Conservation (phyloP, 2,329 filamentous ascomycete genomes). For the Diaporthe amygdali region DNA sequence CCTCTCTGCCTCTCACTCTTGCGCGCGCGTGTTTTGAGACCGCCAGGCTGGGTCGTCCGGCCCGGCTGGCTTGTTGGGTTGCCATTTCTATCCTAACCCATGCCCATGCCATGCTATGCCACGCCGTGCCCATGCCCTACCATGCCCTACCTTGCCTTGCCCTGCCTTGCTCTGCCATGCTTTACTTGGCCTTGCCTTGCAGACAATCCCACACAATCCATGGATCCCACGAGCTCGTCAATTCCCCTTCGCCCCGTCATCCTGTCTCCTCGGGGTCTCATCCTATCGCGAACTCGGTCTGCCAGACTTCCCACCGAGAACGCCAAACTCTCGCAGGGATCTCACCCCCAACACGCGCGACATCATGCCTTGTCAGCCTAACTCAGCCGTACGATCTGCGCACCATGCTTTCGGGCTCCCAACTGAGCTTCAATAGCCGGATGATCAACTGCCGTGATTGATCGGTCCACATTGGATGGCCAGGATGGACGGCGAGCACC, state of each 20-base stretch:
- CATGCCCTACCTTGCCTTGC: not conserved
- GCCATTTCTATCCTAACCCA: not conserved
- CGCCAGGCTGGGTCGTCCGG: conserved; percentile 4
- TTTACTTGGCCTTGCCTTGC: not conserved
- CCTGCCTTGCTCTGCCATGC: not conserved
- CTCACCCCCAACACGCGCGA: not conserved
- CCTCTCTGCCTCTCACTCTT: not conserved
- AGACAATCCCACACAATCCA: not conserved
- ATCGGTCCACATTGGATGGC: conserved; percentile 18
- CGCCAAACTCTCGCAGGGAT: not conserved
- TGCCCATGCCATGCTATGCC: not conserved
- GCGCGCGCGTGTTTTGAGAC: not conserved
- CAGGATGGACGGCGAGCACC: conserved; percentile 1
- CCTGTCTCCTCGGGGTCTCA: not conserved
- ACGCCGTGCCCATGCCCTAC: not conserved
- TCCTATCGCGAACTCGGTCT: not conserved
- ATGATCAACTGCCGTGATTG: conserved; percentile 25
- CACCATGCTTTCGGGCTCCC: not conserved
- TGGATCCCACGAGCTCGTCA: not conserved
- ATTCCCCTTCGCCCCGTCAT: not conserved
- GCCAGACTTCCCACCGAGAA: not conserved
- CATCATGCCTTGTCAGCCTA: not conserved
- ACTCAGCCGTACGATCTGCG: not conserved
- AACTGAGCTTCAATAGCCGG: conserved; percentile 19
- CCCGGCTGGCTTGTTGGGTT: not conserved